Base-by-base conservation (phyloP, 768 basidiomycete species). In the Russula vinacea region DNA sequence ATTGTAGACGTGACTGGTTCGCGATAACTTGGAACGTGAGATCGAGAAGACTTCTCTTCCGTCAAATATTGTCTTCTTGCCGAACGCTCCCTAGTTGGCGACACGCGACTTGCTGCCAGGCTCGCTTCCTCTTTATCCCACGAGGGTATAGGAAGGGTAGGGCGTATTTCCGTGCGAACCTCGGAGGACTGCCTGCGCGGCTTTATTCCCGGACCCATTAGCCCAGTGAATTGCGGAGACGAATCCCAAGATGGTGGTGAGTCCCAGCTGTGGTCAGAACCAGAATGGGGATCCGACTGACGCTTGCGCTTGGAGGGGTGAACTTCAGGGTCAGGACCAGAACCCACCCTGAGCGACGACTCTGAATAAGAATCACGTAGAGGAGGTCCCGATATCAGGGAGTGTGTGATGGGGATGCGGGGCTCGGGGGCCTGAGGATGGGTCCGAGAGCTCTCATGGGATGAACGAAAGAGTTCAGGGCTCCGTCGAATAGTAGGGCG, bases 191-290 rank as follows among this genome's bases (percentile, higher is more conserved):
- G 51, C 26, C 59, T 42, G 16, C 59, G 64, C 16, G 64, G 64
- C 49, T 60, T 61, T n/a, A 65, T 54, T 35, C 64, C 64, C 19
- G 64, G 64, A 24, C 64, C 64, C 40, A 61, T 60, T 19, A 65
- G 32, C 19, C 39, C 55, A 44, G 55, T 45, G 40, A 61, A 56
- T 44, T 56, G 59, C 17, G 49, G 3, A n/a, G 64, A 35, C n/a
- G 62, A 39, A n/a, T 64, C 63, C 53, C 44, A 59, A 32, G 62
- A 39, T 29, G 52, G 44, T 10, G 45, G 26, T 22, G 55, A 32
- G 45, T 56, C 64, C 64, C 64, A 65, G 59, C 64, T 61, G 29
- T 56, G 59, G 9, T 65, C 64, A 11, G 64, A 32, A 26, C 47
- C 33, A 45, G 59, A 49, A 29, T 56, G 22, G 24, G 59, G 55